Evolutionary conservation across 2,329 filamentous ascomycete genomes (phyloP).

Genomic region (Fusarium dimerum): DNA sequence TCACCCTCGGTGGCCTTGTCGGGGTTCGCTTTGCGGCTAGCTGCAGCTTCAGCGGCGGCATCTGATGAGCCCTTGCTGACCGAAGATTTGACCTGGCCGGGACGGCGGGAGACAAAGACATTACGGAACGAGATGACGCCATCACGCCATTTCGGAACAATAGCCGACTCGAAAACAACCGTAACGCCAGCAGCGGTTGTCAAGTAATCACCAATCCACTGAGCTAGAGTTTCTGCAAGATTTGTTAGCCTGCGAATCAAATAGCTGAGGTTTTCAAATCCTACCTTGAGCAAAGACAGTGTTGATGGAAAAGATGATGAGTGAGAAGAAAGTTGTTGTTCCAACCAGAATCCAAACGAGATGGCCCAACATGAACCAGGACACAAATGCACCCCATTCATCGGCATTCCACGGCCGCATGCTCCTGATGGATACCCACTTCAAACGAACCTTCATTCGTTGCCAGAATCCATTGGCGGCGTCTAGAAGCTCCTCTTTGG

Average conservation of each 20-base stretch:
- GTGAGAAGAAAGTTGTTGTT: conserved; percentile 94
- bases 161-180: conserved; percentile 95
- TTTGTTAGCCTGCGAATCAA: not conserved
- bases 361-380: conserved; percentile 93
- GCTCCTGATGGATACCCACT: conserved; percentile 96
- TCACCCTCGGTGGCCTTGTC: conserved; percentile 38
- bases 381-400: conserved; percentile 91
- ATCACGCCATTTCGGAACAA: conserved; percentile 93
- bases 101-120: conserved; percentile 90
- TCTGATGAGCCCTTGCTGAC: conserved; percentile 92
- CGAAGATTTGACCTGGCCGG: conserved; percentile 76
- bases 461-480: conserved; percentile 94
- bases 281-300: conserved; percentile 91
- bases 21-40: conserved; percentile 56
- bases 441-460: conserved; percentile 86
- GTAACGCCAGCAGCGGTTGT: conserved; percentile 91
- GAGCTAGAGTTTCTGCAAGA: conserved; percentile 76
- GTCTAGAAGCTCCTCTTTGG: conserved; percentile 88
- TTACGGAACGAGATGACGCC: conserved; percentile 96
- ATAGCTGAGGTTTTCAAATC: conserved; percentile 18
- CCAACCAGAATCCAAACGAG: conserved; percentile 94
- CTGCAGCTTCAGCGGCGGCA: conserved; percentile 83
- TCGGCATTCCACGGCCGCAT: conserved; percentile 93
- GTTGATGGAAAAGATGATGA: conserved; percentile 88
- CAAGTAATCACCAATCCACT: conserved; percentile 93